Evolutionary conservation across 1,284 basidiomycete species (phyloP), one percentile per base, ranked within the genome.

Genomic region (Prillingera fragicola): DNA sequence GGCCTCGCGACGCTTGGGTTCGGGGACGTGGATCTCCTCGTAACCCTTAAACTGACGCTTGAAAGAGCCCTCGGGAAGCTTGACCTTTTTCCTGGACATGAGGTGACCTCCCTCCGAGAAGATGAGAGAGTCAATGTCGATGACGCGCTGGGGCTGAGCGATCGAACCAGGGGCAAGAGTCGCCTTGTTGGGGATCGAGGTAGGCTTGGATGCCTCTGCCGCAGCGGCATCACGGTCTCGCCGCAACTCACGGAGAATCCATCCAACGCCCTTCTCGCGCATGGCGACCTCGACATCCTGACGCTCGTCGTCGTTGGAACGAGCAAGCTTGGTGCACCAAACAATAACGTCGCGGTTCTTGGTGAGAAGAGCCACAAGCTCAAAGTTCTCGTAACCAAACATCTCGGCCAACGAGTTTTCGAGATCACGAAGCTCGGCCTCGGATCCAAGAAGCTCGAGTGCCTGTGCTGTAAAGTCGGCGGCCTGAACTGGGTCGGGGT

Each of bases 21-120:
- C 85, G 1, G 94, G 94, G 2, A 99, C 87, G 59, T 97, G 92
- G 38, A 98, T 95, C 71, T 98, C 95, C 69, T 98, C 95, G 70
- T 90, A 98, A 1, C 94, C 92, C 70, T 97, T 97, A 71, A 87
- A 84, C 23, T 87, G 82, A 24, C 92, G 84, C 74, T 98, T 98
- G 80, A 97, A 94, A 23, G 90, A 96, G 5, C 94, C 95, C 38
- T 96, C 89, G 0, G 94, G 95, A 5, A 98, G 82, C 63, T 92
- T 95, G 72, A 87, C 90, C 74, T 96, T 97, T 72, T 97, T 95
- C 74, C 96, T 95, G 17, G 90, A 89, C 87, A 97, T 98, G 52
- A 97, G 75, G 55, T 96, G 92, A 0, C 88, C 90, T 19, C 94
- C 95, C 63, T 97, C 91, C 38, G 83, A 83, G 73, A 98, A 98